Conservation (phyloP, 2,329 filamentous ascomycete genomes). For the Cladosporium sphaerospermum region DNA sequence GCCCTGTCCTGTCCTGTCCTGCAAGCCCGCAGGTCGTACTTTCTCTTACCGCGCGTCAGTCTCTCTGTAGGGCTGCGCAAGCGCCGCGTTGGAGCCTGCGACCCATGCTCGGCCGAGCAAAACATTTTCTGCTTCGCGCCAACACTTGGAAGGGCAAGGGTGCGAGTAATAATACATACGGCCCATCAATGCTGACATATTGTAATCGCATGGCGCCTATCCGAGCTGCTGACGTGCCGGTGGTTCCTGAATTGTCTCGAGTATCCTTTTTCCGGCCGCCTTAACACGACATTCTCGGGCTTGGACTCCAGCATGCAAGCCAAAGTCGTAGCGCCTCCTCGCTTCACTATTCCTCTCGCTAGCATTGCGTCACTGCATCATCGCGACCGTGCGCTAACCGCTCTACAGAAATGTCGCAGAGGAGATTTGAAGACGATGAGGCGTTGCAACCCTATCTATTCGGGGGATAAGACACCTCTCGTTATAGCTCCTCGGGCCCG, state of each 20-base stretch:
- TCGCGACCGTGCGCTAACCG: too few species aligned
- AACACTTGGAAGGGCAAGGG: not conserved
- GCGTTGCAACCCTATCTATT: slow-evolving; percentile 2
- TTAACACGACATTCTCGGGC: too few species aligned
- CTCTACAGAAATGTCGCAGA: not conserved
- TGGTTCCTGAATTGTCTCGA: too few species aligned
- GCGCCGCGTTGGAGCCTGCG: not conserved
- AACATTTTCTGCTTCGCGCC: not conserved
- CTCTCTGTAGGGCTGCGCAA: slow-evolving; percentile 1
- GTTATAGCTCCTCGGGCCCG: not conserved
- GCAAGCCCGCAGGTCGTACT: too few species aligned
- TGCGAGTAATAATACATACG: not conserved
- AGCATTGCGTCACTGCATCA: too few species aligned
- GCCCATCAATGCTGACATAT: not conserved
- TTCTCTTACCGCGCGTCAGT: not conserved
- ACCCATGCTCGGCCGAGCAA: not conserved
- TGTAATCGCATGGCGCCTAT: not conserved
- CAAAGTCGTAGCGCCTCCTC: too few species aligned
- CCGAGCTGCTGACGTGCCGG: not conserved
- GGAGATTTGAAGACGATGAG: slow-evolving; percentile 7
- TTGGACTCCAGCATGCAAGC: too few species aligned
- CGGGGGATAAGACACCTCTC: slow-evolving; percentile 1
- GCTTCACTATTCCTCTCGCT: too few species aligned
- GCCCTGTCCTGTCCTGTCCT: too few species aligned
- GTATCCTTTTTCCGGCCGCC: too few species aligned